These are phyloP conservation scores for Marchantia polymorpha DNA, from an alignment of 225 moss, liverwort and hornwort species.

Conservation along the genomic window DNA sequence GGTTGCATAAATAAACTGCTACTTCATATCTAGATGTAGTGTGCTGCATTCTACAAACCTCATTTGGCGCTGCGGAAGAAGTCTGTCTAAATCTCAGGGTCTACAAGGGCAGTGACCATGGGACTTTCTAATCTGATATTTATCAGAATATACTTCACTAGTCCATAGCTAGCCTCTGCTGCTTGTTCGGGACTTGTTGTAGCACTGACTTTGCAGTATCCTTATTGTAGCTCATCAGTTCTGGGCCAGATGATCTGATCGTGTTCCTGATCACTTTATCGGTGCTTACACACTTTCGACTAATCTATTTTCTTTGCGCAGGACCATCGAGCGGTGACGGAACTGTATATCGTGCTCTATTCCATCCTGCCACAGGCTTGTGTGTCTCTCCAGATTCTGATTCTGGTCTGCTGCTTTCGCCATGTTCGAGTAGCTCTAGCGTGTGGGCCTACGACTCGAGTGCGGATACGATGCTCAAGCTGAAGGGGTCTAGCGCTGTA, in stretches of 20 bases:
- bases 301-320: not conserved
- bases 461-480: not conserved
- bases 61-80: too few relatives aligned
- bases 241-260: not conserved
- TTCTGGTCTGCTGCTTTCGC: not conserved
- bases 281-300: not conserved
- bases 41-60: too few relatives aligned
- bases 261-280: not conserved
- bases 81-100: too few relatives aligned
- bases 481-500: slow-evolving; percentile 5
- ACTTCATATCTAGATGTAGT: too few relatives aligned
- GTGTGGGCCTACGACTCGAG: slow-evolving; percentile 4
- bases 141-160: too few relatives aligned
- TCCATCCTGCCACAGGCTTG: slow-evolving; percentile 15
- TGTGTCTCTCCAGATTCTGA: slow-evolving; percentile 1
- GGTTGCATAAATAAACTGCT: too few relatives aligned
- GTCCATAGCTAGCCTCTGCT: too few relatives aligned
- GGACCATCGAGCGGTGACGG: slow-evolving; percentile 11
- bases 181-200: too few relatives aligned
- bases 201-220: too few relatives aligned
- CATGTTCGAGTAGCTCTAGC: slow-evolving; percentile 8
- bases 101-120: too few relatives aligned
- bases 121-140: too few relatives aligned
- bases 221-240: not conserved
- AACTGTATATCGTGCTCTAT: slow-evolving; percentile 1